Evolutionary conservation across 257 asterid genomes (phyloP), one percentile per base, ranked within the genome.

Genomic region (Leptodermis oblonga): DNA sequence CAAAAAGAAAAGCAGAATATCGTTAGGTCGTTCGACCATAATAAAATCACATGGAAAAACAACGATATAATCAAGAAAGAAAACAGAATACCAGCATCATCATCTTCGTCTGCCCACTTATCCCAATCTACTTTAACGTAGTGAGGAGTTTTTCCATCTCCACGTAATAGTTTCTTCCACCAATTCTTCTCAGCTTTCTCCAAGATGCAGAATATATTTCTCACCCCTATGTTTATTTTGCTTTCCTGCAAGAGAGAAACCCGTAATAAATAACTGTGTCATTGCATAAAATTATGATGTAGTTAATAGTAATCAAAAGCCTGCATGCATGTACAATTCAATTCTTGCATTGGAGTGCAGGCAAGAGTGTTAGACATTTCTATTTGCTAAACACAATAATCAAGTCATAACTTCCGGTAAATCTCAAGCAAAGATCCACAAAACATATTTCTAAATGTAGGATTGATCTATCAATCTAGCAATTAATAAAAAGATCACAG

Each of bases 31-130:
- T 30, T 70, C 23, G 13, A 42, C 59, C 59, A 45, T 46, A 22
- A 25, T 39, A 59, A 41, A 78, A n/a, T 42, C 20, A 31, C 43
- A 28, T 30, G n/a, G 7, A 4, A 36, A 64, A 68, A 20, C 20
- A 14, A 2, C n/a, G 23, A 17, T 2, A 34, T 26, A 46, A 17
- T 13, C 3, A 48, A 17, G 53, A 22, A n/a, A 15, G 58, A 12
- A 60, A 45, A 59, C 9, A 31, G 6, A 30, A 13, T 78, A 82
- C 91, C 96, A 66, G 88, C 67, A 34, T 87, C 90, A 34, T 88
- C 97, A 79, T 90, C 98, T 81, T 90, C 94, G 69, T 92, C 98
- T 25, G 81, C 98, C 98, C 98, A 92, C 72, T 87, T 92, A 76
- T 92, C 98, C 98, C 98, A 93, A 74, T 93, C 98, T 67, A 90